These are phyloP conservation scores for Tubosaeta sp. DNA, from an alignment of 768 basidiomycete genomes.

Conservation along the genomic window DNA sequence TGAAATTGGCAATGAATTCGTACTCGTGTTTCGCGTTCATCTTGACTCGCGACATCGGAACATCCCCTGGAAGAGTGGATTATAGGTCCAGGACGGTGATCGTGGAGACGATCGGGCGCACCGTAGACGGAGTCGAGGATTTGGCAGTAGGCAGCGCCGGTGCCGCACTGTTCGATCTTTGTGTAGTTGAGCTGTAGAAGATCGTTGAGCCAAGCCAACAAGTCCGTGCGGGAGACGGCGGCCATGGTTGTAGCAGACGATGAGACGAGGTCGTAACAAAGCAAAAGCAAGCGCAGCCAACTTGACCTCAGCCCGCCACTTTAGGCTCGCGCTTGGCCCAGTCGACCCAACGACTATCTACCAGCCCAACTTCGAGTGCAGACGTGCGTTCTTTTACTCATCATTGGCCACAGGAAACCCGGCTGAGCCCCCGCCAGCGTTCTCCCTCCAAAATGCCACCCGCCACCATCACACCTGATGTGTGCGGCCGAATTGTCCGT, in stretches of 20 bases:
- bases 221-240: constrained; percentile 74
- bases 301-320: constrained; percentile 8
- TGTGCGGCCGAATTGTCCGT: constrained; percentile 39
- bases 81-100: constrained; percentile 16
- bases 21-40: constrained; percentile 96
- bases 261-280: constrained; percentile 4
- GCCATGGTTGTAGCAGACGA: constrained; percentile 39
- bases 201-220: constrained; percentile 92
- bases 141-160: constrained; percentile 92
- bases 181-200: constrained; percentile 88
- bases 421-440: background rate
- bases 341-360: background rate
- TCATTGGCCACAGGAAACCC: background rate
- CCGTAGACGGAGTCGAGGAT: constrained; percentile 93
- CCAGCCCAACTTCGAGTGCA: background rate
- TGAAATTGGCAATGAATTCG: constrained; percentile 93
- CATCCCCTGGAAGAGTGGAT: constrained; percentile 54
- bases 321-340: background rate
- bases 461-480: constrained; percentile 36
- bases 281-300: background rate
- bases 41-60: constrained; percentile 91
- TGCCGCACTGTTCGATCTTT: constrained; percentile 89
- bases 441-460: constrained; percentile 12
- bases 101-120: constrained; percentile 35
- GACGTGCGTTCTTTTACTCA: background rate